These are phyloP conservation scores for Coemansia sp. DNA, from an alignment of 192 early-diverging fungal species.

Conservation along the genomic window DNA sequence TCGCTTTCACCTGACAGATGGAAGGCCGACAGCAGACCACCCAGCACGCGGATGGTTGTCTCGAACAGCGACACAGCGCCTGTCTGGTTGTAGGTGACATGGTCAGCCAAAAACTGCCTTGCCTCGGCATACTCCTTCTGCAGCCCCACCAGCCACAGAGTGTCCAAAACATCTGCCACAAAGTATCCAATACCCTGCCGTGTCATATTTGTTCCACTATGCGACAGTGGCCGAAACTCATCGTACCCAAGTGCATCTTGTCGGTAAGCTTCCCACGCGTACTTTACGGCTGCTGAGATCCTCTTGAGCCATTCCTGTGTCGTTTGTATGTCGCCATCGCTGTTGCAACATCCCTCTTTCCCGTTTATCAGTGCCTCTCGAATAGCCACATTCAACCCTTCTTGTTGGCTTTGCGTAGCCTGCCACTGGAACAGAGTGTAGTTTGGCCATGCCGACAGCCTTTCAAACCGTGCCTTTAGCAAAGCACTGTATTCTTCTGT, in stretches of 20 bases:
- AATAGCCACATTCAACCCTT: conserved; percentile 22
- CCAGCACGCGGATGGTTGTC: conserved; percentile 82
- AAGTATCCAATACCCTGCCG: conserved; percentile 70
- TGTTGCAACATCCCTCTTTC: not conserved
- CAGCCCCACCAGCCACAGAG: conserved; percentile 76
- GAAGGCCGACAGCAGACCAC: conserved; percentile 78
- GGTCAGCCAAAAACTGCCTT: conserved; percentile 63
- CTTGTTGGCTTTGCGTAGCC: conserved; percentile 24
- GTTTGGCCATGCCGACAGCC: conserved; percentile 14
- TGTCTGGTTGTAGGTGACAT: conserved; percentile 64
- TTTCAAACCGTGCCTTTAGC: conserved; percentile 3
- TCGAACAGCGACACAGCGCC: conserved; percentile 77
- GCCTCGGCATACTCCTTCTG: conserved; percentile 71
- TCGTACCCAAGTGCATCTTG: conserved; percentile 81
- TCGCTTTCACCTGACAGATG: conserved; percentile 62
- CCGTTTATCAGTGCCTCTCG: conserved; percentile 8
- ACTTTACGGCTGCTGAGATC: conserved; percentile 69
- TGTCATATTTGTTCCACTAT: conserved; percentile 66
- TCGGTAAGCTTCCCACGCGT: conserved; percentile 82
- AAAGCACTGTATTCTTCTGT: conserved; percentile 16
- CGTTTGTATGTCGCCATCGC: not conserved
- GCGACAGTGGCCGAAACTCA: conserved; percentile 77
- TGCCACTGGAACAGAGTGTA: conserved; percentile 22
- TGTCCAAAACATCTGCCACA: conserved; percentile 87
- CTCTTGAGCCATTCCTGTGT: conserved; percentile 46